A percentile compares a stretch with the other conserved stretches of the same genome.
Evolutionary conservation across 140 eudicot genomes (phyloP).

Genomic region (Bidens hawaiensis): DNA sequence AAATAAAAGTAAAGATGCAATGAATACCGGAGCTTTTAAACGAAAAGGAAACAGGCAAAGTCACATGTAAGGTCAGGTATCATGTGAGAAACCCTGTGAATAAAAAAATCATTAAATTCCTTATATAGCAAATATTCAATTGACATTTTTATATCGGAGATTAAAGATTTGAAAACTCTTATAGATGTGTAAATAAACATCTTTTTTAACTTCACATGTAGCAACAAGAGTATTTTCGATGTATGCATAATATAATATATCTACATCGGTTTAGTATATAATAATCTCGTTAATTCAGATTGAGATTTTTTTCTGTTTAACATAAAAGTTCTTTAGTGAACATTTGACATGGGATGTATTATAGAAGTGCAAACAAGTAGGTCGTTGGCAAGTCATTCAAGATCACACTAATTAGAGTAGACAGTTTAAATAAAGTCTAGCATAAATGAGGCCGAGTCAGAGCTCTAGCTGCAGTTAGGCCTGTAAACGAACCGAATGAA

Average conservation of each 20-base stretch:
- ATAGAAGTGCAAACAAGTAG: too few relatives aligned
- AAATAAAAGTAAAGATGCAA: constrained; percentile 4
- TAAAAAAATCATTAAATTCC: neutral
- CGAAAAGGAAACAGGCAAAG: constrained; percentile 18
- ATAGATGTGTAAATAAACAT: neutral
- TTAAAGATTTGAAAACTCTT: neutral
- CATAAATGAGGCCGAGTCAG: too few relatives aligned
- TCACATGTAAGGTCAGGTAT: constrained; percentile 27
- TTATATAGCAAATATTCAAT: neutral
- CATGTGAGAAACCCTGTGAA: constrained; percentile 17
- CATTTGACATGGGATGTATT: too few relatives aligned
- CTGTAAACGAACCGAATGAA: too few relatives aligned
- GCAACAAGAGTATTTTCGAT: neutral
- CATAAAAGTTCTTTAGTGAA: too few relatives aligned
- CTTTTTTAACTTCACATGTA: neutral
- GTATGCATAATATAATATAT: neutral
- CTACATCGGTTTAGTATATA: neutral
- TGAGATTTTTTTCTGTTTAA: neutral
- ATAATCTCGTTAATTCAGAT: neutral
- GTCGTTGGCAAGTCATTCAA: too few relatives aligned
- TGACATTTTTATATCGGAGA: neutral
- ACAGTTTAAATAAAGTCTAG: too few relatives aligned
- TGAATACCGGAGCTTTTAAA: constrained; percentile 10
- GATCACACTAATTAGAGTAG: too few relatives aligned
- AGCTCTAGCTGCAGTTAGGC: too few relatives aligned